Evolutionary conservation across 139 green algal genomes (phyloP), one percentile per base, ranked within the genome.

Genomic region (Chlorella sp.): DNA sequence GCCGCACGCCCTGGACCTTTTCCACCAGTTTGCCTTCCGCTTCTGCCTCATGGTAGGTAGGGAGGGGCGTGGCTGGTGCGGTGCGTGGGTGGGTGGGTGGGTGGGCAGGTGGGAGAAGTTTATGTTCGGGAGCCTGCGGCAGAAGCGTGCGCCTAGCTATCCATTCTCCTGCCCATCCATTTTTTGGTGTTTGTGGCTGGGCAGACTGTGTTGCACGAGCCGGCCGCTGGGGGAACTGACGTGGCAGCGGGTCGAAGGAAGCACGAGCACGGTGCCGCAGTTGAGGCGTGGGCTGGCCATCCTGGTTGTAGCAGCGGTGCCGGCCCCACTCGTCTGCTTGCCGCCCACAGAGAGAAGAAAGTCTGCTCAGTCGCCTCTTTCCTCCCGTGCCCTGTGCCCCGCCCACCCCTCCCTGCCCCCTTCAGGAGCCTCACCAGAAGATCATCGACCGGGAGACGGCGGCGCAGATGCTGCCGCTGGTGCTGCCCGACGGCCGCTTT

Each of bases 21-120:
- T 96, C 75, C 90, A 90, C 81, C 37, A 34, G 1, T 96, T 94
- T 91, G 94, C 94, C n/a, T 96, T 96, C 88, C 77, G 86, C 28
- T 96, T 94, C 89, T 96, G 91, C 85, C 88, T 96, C 24, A 96
- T 89, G 60, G 89, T 93, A 26, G 60, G 89, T 12, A 26, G 64
- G 2, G 64, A 14, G 11, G 60, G 60, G n/a, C n/a, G n/a, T 26
- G 60, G 60, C 15, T 68, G 60, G 60, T 14, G 14, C 15, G 14
- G 60, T 68, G 60, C 18, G 64, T 5, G 64, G 64, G 11, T 71
- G 64, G 16, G 64, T 71, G 64, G 16, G 64, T 71, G 11, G 11
- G 11, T 26, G 64, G 5, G 64, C 22, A 14, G 64, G 64, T 71
- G 64, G 64, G 64, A 14, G 5, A 14, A 14, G 64, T 30, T 73